Evolutionary conservation across 1,284 basidiomycete genomes (phyloP).

Genomic region (Cystobasidium sp.): DNA sequence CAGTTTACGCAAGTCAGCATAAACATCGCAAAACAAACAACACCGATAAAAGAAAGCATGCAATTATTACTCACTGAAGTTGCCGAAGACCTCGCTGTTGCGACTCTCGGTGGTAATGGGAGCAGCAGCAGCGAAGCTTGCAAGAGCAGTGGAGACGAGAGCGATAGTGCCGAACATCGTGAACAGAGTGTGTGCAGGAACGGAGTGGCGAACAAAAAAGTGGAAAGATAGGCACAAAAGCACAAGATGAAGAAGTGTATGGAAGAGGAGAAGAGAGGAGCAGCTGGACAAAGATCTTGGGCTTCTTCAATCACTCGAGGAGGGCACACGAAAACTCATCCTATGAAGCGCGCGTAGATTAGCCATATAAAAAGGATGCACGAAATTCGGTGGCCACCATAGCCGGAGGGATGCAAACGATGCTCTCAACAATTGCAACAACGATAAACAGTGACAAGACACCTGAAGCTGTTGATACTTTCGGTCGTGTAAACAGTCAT

Average conservation of each 20-base stretch:
- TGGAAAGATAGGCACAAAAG: neutral
- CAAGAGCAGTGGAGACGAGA: conserved; percentile 28
- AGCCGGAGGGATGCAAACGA: conserved; percentile 14
- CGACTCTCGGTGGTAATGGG: conserved; percentile 13
- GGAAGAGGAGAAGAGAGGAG: conserved; percentile 15
- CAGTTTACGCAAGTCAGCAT: neutral
- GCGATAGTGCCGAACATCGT: conserved; percentile 35
- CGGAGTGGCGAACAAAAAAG: conserved; percentile 2
- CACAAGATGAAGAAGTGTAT: conserved; percentile 24
- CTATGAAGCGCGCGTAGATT: neutral
- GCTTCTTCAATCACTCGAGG: neutral
- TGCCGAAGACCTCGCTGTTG: conserved; percentile 21
- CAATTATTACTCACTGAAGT: conserved; percentile 20
- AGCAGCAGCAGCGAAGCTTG: conserved; percentile 39
- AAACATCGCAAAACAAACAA: neutral
- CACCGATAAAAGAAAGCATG: conserved; percentile 14
- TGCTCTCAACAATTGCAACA: conserved; percentile 10
- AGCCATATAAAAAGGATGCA: neutral
- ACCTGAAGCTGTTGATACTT: conserved; percentile 21
- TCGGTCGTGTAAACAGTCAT: neutral
- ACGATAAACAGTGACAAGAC: conserved; percentile 34
- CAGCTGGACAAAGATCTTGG: conserved; percentile 4
- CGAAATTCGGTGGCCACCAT: neutral
- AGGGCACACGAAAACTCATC: conserved; percentile 3
- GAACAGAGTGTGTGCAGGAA: neutral